Evolutionary conservation across 352 stramenopile species (phyloP).

Genomic region (Pelagophyceae sp.): DNA sequence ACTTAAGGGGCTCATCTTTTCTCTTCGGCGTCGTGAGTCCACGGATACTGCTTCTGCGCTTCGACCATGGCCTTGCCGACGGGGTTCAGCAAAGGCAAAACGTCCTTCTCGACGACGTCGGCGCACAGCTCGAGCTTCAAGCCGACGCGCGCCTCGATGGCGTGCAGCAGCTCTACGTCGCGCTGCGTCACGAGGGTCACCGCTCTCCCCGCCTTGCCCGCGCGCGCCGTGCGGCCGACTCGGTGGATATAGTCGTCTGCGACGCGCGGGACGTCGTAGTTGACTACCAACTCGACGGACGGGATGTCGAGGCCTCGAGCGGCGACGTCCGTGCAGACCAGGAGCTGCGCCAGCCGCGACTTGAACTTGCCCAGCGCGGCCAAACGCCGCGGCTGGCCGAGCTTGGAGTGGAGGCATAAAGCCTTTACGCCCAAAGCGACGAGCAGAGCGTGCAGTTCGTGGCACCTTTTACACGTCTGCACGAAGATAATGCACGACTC

Average conservation of each 20-base stretch:
- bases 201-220: constrained; percentile 71
- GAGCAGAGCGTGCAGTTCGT: constrained; percentile 84
- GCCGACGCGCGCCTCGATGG: constrained; percentile 78
- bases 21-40: not conserved
- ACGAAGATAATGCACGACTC: constrained; percentile 93
- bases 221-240: constrained; percentile 85
- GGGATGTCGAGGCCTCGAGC: constrained; percentile 92
- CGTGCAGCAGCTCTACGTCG: constrained; percentile 84
- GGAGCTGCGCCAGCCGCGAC: constrained; percentile 72
- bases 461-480: constrained; percentile 84
- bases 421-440: constrained; percentile 78
- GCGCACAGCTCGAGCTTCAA: constrained; percentile 80
- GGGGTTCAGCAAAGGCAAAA: constrained; percentile 84
- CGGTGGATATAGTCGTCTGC: constrained; percentile 95
- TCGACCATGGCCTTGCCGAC: constrained; percentile 77
- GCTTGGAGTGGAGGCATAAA: constrained; percentile 88
- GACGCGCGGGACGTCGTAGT: constrained; percentile 88
- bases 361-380: constrained; percentile 94
- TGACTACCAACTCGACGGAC: constrained; percentile 87
- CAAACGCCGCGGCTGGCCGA: constrained; percentile 82
- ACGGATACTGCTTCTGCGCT: not conserved
- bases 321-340: constrained; percentile 94
- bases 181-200: constrained; percentile 88
- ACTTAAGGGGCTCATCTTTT: not conserved
- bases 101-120: constrained; percentile 75